phyloP scores from a whole-genome alignment of 2,329 filamentous ascomycete genomes.

The Stagonosporopsis cucurbitacearum region DNA sequence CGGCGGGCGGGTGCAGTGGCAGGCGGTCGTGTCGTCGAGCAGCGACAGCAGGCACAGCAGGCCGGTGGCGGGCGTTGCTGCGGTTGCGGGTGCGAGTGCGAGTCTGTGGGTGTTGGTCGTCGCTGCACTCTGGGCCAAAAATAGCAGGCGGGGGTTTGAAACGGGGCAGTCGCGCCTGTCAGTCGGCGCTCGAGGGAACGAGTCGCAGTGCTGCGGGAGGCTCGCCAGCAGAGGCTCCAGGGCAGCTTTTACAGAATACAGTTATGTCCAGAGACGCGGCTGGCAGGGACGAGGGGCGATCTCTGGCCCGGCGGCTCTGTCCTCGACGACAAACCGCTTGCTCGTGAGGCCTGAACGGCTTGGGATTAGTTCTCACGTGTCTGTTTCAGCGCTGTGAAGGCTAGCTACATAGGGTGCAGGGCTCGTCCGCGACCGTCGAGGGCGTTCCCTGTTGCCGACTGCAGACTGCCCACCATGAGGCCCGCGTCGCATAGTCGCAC shows the following conservation, averaged over 20 bases:
- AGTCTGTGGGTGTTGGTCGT: background rate
- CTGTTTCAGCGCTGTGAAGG: conserved; percentile 8
- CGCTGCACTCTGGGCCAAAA: conserved; percentile 15
- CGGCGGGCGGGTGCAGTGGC: conserved; percentile 13
- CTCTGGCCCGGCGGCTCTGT: conserved; percentile 26
- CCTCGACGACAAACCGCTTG: conserved; percentile 22
- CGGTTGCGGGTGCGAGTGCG: background rate
- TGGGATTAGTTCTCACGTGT: conserved; percentile 27
- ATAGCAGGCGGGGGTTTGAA: conserved; percentile 18
- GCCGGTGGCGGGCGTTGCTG: conserved; percentile 20
- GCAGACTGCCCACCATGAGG: conserved; percentile 11
- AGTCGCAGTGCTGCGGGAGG: conserved; percentile 4
- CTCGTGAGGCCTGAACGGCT: conserved; percentile 24
- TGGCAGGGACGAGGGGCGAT: conserved; percentile 24
- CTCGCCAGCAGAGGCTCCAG: conserved; percentile 1
- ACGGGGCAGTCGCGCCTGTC: conserved; percentile 2
- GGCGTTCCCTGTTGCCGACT: conserved; percentile 12
- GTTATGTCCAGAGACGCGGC: background rate
- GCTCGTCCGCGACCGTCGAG: conserved; percentile 8
- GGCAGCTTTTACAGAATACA: background rate
- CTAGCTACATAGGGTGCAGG: conserved; percentile 1
- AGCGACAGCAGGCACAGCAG: conserved; percentile 1
- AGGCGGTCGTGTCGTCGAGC: conserved; percentile 14
- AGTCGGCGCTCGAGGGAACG: conserved; percentile 8
- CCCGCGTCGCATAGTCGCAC: conserved; percentile 4